Conservation (phyloP, 73 alveolate genomes). For the Uronychia binucleata region DNA sequence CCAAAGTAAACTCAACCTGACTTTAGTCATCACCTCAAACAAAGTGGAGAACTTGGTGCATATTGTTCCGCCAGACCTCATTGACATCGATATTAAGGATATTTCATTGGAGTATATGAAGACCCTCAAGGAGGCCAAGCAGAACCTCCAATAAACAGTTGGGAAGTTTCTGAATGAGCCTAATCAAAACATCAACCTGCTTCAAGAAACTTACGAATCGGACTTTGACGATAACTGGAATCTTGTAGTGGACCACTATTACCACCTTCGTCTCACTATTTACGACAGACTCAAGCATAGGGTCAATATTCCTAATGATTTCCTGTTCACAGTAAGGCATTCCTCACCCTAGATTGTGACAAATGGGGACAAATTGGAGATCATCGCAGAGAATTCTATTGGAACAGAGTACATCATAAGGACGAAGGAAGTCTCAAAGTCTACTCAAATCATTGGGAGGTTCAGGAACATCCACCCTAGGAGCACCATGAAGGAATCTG, state of each 20-base stretch:
- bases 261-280: constrained; percentile 36
- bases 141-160: no score
- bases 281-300: constrained; percentile 48
- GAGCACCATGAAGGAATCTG: constrained; percentile 18
- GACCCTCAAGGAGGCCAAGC: neutral
- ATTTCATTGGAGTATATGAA: constrained; percentile 14
- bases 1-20: neutral
- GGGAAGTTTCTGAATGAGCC: neutral
- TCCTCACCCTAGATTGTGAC: neutral
- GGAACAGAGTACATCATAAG: neutral
- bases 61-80: constrained; percentile 46
- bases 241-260: constrained; percentile 36
- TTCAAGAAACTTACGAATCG: neutral
- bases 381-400: neutral
- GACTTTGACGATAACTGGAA: constrained; percentile 38
- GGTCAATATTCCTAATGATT: constrained; percentile 41
- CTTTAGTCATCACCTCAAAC: constrained; percentile 34
- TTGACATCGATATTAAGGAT: constrained; percentile 50
- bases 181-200: neutral
- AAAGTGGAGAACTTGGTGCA: constrained; percentile 58
- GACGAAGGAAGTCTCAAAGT: neutral
- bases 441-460: neutral
- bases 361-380: constrained; percentile 14
- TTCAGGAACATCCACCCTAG: neutral
- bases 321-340: constrained; percentile 10